Evolutionary conservation across 352 stramenopile genomes (phyloP), one percentile per base, ranked within the genome.

Genomic region (Plasmopara halstedii): DNA sequence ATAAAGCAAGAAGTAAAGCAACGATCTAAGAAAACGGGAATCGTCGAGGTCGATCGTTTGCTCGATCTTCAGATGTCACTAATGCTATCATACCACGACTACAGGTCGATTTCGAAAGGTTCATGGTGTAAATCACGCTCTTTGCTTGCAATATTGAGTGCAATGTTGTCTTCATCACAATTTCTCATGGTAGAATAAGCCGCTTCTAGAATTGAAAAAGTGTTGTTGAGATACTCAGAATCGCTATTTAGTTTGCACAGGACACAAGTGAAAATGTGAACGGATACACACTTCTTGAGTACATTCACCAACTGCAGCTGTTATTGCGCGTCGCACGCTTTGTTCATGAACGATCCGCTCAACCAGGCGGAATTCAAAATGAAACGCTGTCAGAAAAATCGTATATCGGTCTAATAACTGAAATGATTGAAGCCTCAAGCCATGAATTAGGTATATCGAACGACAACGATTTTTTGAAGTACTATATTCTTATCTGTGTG

Each of bases 401-500:
- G 33, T 67, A 72, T 19, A 15, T 46, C 0, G 14, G 20, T 1
- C 42, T 79, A 22, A 60, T 83, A 19, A 46, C 49, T 4, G 53
- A 62, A 9, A 34, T 21, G 7, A 71, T 74, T 43, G 29, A 33
- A 18, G 37, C 26, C 6, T 50, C 68, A 20, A 58, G 22, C 3
- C 14, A 22, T 27, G 13, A 58, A 14, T 26, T 53, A 29, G 39
- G 50, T 4, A n/a, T 77, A 9, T 19, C 67, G 17, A 41, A 76
- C 3, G 58, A 73, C 47, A 38, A 57, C 23, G 70, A 74, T 2
- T 82, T 87, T 18, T 18, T 44, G 13, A 43, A 76, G 17, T 85
- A 83, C 50, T 87, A 80, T 38, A 38, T 78, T 20, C 53, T 84
- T 19, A 87, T 85, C 34, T 83, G 64, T 50, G 58, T 62, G 1